Conservation (phyloP, 768 basidiomycete genomes). For the Pisolithus microcarpus region DNA sequence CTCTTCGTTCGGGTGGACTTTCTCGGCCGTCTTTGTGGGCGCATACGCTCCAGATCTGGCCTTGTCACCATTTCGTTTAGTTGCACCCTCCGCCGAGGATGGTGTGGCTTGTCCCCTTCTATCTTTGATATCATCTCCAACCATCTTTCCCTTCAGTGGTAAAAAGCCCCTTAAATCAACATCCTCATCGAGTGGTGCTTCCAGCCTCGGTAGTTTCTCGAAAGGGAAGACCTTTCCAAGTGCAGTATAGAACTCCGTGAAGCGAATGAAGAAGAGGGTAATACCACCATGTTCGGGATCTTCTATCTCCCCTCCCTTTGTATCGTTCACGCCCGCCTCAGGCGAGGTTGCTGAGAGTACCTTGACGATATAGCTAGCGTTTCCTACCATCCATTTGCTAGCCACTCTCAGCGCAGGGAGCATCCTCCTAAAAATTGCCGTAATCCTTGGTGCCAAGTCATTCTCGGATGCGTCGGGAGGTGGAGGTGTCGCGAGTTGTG, state of each 20-base stretch:
- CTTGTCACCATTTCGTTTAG: conserved; percentile 16
- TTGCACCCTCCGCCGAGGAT: conserved; percentile 17
- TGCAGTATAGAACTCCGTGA: conserved; percentile 55
- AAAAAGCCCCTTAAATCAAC: conserved; percentile 81
- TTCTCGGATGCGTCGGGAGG: conserved; percentile 47
- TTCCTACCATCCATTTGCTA: conserved; percentile 81
- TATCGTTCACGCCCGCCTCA: conserved; percentile 7
- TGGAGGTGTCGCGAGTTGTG: conserved; percentile 47
- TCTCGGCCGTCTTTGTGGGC: conserved; percentile 29
- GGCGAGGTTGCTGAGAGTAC: conserved; percentile 32
- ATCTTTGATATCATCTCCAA: conserved; percentile 21
- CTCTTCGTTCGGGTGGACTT: conserved; percentile 88
- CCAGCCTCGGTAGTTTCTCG: conserved; percentile 49
- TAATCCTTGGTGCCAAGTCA: conserved; percentile 75
- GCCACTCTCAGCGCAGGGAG: conserved; percentile 83
- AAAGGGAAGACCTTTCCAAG: conserved; percentile 65
- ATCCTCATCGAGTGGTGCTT: conserved; percentile 79
- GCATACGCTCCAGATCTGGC: background rate
- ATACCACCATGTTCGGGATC: conserved; percentile 25
- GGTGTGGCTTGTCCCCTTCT: conserved; percentile 3
- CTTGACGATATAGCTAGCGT: conserved; percentile 59
- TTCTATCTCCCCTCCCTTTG: conserved; percentile 13
- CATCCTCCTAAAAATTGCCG: conserved; percentile 77
- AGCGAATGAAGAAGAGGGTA: conserved; percentile 65
- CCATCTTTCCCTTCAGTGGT: conserved; percentile 64